Conservation (phyloP, 768 basidiomycete species). For the Arthromyces matolae region DNA sequence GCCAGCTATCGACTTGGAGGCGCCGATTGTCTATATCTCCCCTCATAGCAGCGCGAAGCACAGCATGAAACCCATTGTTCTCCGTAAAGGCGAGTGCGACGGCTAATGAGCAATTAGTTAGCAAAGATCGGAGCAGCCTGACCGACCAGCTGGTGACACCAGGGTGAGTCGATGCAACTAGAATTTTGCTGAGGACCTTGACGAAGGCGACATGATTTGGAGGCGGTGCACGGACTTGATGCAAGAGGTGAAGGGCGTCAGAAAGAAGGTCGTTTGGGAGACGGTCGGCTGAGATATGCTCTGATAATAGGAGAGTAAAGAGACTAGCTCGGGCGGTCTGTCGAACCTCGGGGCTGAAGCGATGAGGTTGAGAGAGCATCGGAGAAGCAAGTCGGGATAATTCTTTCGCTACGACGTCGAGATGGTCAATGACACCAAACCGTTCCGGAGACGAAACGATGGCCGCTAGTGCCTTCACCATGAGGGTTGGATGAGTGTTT, state of each 20-base stretch:
- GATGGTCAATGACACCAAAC: conserved; percentile 29
- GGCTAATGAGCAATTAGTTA: conserved; percentile 23
- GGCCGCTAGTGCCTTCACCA: conserved; percentile 31
- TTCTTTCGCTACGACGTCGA: conserved; percentile 30
- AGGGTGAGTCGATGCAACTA: conserved; percentile 27
- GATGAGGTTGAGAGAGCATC: conserved; percentile 24
- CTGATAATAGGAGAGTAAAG: conserved; percentile 34
- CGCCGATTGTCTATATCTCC: conserved; percentile 34
- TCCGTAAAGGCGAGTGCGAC: conserved; percentile 30
- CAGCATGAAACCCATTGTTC: conserved; percentile 29
- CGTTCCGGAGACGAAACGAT: conserved; percentile 28
- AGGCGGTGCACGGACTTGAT: conserved; percentile 25
- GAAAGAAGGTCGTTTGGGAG: conserved; percentile 30
- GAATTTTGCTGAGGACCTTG: conserved; percentile 25
- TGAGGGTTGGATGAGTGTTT: conserved; percentile 27
- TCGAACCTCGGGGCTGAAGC: conserved; percentile 26
- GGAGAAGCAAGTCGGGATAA: conserved; percentile 31
- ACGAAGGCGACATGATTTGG: conserved; percentile 28
- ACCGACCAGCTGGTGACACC: conserved; percentile 32
- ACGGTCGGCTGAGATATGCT: conserved; percentile 26
- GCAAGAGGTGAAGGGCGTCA: conserved; percentile 35
- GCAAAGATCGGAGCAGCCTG: conserved; percentile 30
- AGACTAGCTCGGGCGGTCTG: conserved; percentile 28
- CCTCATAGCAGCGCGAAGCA: conserved; percentile 30
- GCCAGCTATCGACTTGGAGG: conserved; percentile 37